Conservation (phyloP, 129 eudicot species). For the Scalesia atractyloides region DNA sequence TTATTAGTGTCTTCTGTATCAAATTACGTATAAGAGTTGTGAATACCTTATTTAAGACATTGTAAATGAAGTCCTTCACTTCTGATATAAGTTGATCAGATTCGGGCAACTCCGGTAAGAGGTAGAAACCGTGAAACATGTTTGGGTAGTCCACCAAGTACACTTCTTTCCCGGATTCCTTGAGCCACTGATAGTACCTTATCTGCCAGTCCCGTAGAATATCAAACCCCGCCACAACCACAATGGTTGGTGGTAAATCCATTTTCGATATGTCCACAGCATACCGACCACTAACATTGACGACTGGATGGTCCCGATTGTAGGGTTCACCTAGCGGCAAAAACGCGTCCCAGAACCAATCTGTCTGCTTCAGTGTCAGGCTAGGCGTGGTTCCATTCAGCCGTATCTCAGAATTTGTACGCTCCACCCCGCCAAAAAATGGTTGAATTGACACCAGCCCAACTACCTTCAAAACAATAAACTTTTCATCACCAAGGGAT, state of each 20-base stretch:
- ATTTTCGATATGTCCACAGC: conserved; percentile 31
- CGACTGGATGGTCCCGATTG: conserved; percentile 30
- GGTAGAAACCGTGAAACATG: conserved; percentile 25
- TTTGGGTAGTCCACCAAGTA: conserved; percentile 38
- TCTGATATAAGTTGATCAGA: conserved; percentile 15
- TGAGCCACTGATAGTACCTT: conserved; percentile 38
- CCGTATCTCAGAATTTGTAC: conserved; percentile 19
- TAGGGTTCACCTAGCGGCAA: conserved; percentile 26
- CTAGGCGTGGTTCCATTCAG: conserved; percentile 9
- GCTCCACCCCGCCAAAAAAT: conserved; percentile 41
- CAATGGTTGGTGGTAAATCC: conserved; percentile 30
- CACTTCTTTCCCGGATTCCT: conserved; percentile 20
- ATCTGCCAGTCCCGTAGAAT: conserved; percentile 27
- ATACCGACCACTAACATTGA: conserved; percentile 34
- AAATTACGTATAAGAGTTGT: too few species aligned
- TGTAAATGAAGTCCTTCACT: conserved; percentile 21
- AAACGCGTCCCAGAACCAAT: conserved; percentile 37
- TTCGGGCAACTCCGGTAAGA: conserved; percentile 33
- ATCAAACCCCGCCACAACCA: conserved; percentile 31
- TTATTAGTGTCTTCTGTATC: too few species aligned
- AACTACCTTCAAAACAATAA: conserved; percentile 21
- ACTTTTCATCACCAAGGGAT: not conserved
- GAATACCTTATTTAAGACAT: not conserved
- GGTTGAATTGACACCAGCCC: conserved; percentile 39
- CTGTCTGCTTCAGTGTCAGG: conserved; percentile 14